These are phyloP conservation scores for Liriodendron chinense DNA, from an alignment of 164 flowering plant species.

Conservation along the genomic window DNA sequence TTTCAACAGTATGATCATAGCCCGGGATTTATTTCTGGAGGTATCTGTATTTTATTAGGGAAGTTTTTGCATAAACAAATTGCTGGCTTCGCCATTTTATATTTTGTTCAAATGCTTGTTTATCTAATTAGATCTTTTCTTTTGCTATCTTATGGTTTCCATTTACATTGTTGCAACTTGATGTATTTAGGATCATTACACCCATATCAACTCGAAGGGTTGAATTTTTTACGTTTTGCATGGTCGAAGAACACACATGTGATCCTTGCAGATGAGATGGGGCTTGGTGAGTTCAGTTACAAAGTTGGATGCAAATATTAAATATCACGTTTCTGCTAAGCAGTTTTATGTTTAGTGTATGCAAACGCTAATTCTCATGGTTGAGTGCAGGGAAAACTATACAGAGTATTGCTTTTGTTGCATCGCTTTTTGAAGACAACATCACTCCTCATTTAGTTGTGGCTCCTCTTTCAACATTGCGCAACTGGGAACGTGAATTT, in stretches of 20 bases:
- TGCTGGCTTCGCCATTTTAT: too few relatives aligned
- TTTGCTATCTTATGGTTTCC: background rate
- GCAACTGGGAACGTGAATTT: conserved; percentile 99
- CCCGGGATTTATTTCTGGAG: conserved; percentile 92
- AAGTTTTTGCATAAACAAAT: background rate
- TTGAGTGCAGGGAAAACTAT: conserved; percentile 84
- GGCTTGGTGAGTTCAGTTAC: conserved; percentile 63
- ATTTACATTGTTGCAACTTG: background rate
- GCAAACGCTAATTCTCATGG: conserved; percentile 7
- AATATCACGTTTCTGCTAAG: background rate
- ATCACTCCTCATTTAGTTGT: conserved; percentile 77
- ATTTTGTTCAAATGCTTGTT: background rate
- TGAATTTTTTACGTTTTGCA: conserved; percentile 89
- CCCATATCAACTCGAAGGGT: conserved; percentile 96
- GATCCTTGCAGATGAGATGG: conserved; percentile 99
- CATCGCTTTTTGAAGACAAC: conserved; percentile 75
- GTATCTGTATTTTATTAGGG: conserved; percentile 30
- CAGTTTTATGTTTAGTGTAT: background rate
- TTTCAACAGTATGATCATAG: conserved; percentile 84
- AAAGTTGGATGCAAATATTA: background rate
- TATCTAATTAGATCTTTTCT: background rate
- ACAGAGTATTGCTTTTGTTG: conserved; percentile 95
- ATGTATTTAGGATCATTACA: conserved; percentile 67
- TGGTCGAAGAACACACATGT: conserved; percentile 97
- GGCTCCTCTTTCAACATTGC: conserved; percentile 94